A percentile compares a stretch with the other conserved stretches of the same genome.
Conservation (phyloP, 2,329 filamentous ascomycete genomes). For the Huntiella decipiens region DNA sequence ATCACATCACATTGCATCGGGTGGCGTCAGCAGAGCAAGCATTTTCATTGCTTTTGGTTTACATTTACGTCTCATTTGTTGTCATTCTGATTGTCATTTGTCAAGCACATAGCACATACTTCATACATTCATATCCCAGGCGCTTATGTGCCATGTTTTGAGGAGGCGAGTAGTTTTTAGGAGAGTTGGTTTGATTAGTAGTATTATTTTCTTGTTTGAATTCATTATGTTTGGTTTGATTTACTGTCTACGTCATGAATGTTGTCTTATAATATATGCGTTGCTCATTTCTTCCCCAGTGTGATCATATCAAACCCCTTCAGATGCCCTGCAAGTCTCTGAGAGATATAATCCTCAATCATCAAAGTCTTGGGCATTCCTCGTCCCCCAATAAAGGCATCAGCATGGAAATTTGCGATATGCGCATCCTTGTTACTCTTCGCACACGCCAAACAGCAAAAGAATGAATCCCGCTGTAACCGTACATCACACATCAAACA, state of each 20-base stretch:
- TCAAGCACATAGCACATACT: too few species aligned
- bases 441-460: constrained; percentile 11
- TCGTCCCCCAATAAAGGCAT: constrained; percentile 6
- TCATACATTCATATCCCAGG: too few species aligned
- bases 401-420: constrained; percentile 10
- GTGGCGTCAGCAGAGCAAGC: too few species aligned
- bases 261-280: not conserved
- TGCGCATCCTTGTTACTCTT: constrained; percentile 11
- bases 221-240: not conserved
- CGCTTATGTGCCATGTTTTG: not conserved
- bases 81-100: not conserved
- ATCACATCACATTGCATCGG: too few species aligned
- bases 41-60: not conserved
- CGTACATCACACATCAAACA: constrained; percentile 11
- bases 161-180: not conserved
- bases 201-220: not conserved
- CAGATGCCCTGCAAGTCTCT: constrained; percentile 7
- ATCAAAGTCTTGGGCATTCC: constrained; percentile 11
- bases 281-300: not conserved
- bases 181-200: not conserved
- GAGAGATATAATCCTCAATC: constrained; percentile 9
- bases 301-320: constrained; percentile 11
- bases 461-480: constrained; percentile 10
- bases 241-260: not conserved
- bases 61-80: not conserved